Base-by-base conservation (phyloP, 2,329 filamentous ascomycete genomes). In the Trichothecium roseum region DNA sequence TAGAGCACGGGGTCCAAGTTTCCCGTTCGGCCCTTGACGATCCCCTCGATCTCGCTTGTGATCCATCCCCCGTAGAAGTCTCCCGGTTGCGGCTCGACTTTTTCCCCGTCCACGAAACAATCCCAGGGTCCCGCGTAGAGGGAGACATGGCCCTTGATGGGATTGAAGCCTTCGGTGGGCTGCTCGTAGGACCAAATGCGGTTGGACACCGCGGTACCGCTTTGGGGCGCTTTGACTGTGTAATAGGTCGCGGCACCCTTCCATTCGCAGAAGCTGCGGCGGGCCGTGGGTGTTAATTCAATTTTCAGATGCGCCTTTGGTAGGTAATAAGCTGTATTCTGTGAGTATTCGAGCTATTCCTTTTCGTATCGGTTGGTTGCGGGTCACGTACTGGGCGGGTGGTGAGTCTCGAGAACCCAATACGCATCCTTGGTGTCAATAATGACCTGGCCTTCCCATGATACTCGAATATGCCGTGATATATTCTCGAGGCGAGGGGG, bases 11-110 rank as follows among this genome's bases (percentile, higher is more conserved):
- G 60, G 35, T 64, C 56, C 31, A 50, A 50, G 30, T 62, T 63
- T 5, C 62, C 63, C 37, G 54, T 52, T 30, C 49, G 49, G 10
- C 59, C 62, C 51, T 66, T 66, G 39, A 65, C 56, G 32, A 66
- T 62, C 20, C 72, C 69, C 43, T 69, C 67, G 40, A 78, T 64
- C 38, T 79, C 73, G 16, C 37, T 38, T 15, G 37, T 38, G 30
- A 32, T 40, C 74, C 75, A 80, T 3, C 74, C 74, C 17, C 75
- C 74, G 52, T 78, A 78, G 43, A 77, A 78, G 44, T 78, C 73
- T 7, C 72, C 72, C 13, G 69, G 71, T 55, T 78, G 72, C 28
- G 72, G 58, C 50, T 68, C 59, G 15, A 77, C 74, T 46, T 62
- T 62, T 51, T 78, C 73, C 8, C 72, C 72, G 50, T 78, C 72